These are phyloP conservation scores for Albizia julibrissin DNA, from an alignment of 306 rosid species.

Conservation along the genomic window DNA sequence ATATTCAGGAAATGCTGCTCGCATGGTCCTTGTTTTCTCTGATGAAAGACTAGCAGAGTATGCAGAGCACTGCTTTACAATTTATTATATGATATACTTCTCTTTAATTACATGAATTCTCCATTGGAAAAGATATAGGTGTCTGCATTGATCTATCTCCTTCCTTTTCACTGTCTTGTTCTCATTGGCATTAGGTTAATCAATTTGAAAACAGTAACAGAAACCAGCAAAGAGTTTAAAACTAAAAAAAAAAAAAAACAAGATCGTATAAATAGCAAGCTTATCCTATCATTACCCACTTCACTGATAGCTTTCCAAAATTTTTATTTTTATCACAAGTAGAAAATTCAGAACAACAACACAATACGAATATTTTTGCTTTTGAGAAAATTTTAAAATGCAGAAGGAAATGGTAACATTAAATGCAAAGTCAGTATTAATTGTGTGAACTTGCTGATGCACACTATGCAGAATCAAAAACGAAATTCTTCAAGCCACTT, in stretches of 20 bases:
- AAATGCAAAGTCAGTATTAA: too few relatives aligned
- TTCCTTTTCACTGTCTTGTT: neutral
- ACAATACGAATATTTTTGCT: too few relatives aligned
- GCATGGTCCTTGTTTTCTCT: constrained; percentile 96
- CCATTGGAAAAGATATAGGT: neutral
- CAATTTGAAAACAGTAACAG: constrained; percentile 21
- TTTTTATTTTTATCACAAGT: too few relatives aligned
- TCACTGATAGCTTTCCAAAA: neutral
- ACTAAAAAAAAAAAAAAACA: neutral
- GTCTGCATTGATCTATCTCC: neutral
- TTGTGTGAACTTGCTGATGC: too few relatives aligned
- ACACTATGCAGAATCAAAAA: too few relatives aligned
- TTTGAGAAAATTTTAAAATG: too few relatives aligned
- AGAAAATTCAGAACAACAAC: too few relatives aligned
- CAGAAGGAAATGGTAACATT: too few relatives aligned
- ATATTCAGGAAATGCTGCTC: constrained; percentile 91
- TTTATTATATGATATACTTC: too few relatives aligned
- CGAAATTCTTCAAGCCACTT: too few relatives aligned
- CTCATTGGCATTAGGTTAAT: neutral
- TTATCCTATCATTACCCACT: neutral
- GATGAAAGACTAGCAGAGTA: constrained; percentile 70
- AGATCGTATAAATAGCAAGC: neutral
- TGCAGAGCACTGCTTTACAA: constrained; percentile 68
- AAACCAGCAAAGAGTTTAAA: neutral
- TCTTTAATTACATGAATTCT: neutral